Evolutionary conservation across 495 filamentous ascomycete species (phyloP), one percentile per base, ranked within the genome.

Genomic region (Oidiodendron maius): DNA sequence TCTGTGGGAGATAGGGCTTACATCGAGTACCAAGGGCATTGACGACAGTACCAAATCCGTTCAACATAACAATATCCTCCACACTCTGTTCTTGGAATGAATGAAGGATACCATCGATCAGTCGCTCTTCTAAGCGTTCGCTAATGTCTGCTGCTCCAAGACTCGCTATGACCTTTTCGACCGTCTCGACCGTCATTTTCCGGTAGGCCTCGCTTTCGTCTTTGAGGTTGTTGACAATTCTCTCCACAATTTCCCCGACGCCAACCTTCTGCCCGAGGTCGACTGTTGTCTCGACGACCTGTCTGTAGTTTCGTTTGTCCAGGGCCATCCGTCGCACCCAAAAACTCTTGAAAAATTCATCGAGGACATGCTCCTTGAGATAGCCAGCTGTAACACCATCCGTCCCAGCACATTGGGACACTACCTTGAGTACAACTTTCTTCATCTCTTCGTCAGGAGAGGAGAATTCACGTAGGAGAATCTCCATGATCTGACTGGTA

Each of bases 361-460:
- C 81, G 39, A 97, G 76, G 17, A 99, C 91, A 53, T 94, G 81
- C 61, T 97, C 90, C 67, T 95, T 96, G 21, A 99, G 76, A 61
- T 96, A 99, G 40, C 80, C 80, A 35, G 89, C 86, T 48, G 94
- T 97, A 11, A 99, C 93, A 68, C 94, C 94, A 58, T 91, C 84
- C 0, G 93, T 97, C 56, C 84, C 83, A 13, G 91, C 86, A 64
- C 93, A 97, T 61, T 97, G 94, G n/a, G 89, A 96, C 13, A 97
- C 83, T 28, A 97, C 94, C 67, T 97, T 97, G 30, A 97, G 68
- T 10, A 97, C 93, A 2, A 97, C 91, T 70, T 97, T 97, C 72
- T 99, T 99, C 94, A 99, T 99, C 66, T 99, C 94, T 63, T 99
- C 94, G 55, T 99, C 94, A 0, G 91, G 93, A 2, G 89, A 95